phyloP scores from a whole-genome alignment of 2,329 filamentous ascomycete species.

The Teratosphaeria zuluensis region DNA sequence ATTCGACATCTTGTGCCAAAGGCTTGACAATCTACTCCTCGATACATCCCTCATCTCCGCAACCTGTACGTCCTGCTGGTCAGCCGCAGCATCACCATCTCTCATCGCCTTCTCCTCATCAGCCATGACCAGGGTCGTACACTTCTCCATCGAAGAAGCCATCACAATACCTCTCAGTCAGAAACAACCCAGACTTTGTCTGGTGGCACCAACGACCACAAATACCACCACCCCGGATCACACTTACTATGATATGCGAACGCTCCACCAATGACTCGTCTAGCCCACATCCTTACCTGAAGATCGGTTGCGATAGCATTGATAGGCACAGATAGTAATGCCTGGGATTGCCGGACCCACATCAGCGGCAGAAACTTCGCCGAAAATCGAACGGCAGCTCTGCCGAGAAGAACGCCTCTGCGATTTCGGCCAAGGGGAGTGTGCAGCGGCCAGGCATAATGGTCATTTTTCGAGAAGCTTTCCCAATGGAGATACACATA shows the following conservation, averaged over 20 bases:
- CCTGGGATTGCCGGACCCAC: neutral
- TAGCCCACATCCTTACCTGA: neutral
- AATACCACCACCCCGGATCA: neutral
- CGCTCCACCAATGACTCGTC: neutral
- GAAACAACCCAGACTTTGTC: neutral
- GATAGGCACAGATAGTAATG: neutral
- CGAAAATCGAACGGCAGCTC: neutral
- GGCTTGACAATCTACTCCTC: neutral
- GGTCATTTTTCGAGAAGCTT: neutral
- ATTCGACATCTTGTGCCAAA: neutral
- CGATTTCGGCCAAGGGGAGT: neutral
- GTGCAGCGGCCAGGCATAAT: neutral
- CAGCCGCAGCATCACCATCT: neutral
- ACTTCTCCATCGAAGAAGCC: neutral
- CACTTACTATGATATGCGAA: neutral
- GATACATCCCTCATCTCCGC: neutral
- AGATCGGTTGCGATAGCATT: neutral
- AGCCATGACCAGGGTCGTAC: neutral
- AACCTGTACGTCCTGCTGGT: neutral
- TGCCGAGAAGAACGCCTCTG: neutral
- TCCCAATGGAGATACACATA: neutral
- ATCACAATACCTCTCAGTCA: neutral
- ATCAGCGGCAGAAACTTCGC: neutral
- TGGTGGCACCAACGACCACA: neutral
- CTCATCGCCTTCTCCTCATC: neutral